Percentiles rank a stretch among this genome's conserved stretches.
phyloP scores from a whole-genome alignment of 352 stramenopile species.

The Phytophthora ramorum region DNA sequence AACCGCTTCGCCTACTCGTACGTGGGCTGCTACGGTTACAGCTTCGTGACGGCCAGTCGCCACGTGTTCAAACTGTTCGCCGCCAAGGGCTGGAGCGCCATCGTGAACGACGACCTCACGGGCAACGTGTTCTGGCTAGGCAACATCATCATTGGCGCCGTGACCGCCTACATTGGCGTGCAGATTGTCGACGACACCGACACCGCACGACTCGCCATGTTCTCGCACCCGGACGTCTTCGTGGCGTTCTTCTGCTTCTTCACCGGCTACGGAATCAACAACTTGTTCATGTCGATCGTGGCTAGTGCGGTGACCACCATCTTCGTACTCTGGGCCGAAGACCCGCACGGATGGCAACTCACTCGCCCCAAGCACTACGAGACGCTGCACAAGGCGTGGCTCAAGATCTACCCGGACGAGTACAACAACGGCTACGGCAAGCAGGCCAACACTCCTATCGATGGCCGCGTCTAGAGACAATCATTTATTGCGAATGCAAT shows the following conservation, averaged over 20 bases:
- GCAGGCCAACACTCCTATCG: conserved; percentile 33
- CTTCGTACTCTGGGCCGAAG: conserved; percentile 87
- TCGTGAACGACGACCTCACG: conserved; percentile 91
- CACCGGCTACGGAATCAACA: conserved; percentile 79
- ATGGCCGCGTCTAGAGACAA: conserved; percentile 20
- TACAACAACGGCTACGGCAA: conserved; percentile 88
- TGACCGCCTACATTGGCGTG: conserved; percentile 72
- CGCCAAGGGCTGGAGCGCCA: conserved; percentile 85
- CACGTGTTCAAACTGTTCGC: conserved; percentile 86
- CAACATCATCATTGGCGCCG: conserved; percentile 74
- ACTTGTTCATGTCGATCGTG: conserved; percentile 75
- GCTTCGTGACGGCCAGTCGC: conserved; percentile 78
- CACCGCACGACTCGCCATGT: conserved; percentile 62
- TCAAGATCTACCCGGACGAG: conserved; percentile 84
- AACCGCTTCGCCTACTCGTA: conserved; percentile 92
- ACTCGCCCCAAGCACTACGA: conserved; percentile 79
- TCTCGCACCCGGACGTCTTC: conserved; percentile 69
- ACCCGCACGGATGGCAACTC: conserved; percentile 77
- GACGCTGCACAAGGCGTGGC: conserved; percentile 75
- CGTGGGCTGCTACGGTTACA: conserved; percentile 89
- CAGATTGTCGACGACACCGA: conserved; percentile 59
- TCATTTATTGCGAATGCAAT: conserved; percentile 1
- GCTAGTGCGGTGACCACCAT: conserved; percentile 80
- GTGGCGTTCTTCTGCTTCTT: conserved; percentile 79
- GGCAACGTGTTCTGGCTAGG: conserved; percentile 87